Conservation (phyloP, 345 rosid species). For the Dimocarpus longan region DNA sequence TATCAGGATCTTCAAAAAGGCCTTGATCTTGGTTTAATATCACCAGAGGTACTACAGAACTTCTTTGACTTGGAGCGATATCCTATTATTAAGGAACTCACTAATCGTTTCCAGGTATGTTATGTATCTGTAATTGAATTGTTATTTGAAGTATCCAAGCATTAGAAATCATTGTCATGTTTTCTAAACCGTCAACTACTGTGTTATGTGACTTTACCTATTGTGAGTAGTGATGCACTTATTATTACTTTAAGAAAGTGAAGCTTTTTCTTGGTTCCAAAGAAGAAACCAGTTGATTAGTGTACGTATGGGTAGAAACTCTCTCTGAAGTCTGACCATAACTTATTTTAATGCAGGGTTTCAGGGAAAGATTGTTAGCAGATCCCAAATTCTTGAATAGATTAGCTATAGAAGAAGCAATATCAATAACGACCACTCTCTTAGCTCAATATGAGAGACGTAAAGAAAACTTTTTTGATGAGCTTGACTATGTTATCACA, state of each 20-base stretch:
- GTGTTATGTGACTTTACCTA: background rate
- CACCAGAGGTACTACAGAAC: constrained; percentile 92
- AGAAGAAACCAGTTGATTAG: background rate
- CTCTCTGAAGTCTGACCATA: constrained; percentile 15
- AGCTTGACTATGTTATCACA: constrained; percentile 88
- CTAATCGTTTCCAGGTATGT: constrained; percentile 80
- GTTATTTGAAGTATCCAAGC: background rate
- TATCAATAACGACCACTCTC: constrained; percentile 87
- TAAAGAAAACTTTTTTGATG: constrained; percentile 85
- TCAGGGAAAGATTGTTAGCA: constrained; percentile 89
- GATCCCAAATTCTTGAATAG: constrained; percentile 90
- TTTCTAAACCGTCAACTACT: constrained; percentile 1
- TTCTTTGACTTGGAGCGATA: constrained; percentile 85
- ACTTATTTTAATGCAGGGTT: constrained; percentile 63
- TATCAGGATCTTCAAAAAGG: constrained; percentile 92
- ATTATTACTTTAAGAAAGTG: background rate
- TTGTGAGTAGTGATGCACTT: background rate
- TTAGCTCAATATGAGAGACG: constrained; percentile 91
- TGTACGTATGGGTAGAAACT: constrained; percentile 10
- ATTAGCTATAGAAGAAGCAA: constrained; percentile 90
- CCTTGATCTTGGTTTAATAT: constrained; percentile 91
- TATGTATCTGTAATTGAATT: background rate
- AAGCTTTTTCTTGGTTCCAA: background rate
- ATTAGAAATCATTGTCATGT: background rate
- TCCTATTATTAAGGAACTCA: constrained; percentile 84